Percentiles rank a stretch among this genome's conserved stretches.
Conservation (phyloP, 2,329 filamentous ascomycete species). For the Xylaria sp. region DNA sequence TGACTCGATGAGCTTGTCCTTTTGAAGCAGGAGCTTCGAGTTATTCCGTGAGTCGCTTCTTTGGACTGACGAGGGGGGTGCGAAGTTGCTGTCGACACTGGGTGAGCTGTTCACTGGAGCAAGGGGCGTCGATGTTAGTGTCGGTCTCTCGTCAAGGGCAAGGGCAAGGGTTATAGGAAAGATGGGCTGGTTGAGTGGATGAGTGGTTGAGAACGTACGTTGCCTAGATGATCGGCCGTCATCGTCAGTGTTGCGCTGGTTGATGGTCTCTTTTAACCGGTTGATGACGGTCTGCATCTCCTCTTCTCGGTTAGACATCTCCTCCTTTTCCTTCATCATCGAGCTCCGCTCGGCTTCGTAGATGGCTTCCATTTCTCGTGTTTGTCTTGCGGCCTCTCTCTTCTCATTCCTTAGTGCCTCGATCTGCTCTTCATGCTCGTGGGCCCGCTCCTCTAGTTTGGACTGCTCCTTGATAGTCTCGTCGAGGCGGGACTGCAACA, state of each 20-base stretch:
- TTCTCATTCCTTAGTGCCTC: slow-evolving; percentile 80
- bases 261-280: slow-evolving; percentile 81
- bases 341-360: slow-evolving; percentile 86
- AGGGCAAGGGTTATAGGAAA: too few species aligned
- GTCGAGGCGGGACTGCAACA: slow-evolving; percentile 79
- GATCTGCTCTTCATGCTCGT: slow-evolving; percentile 79
- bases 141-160: too few species aligned
- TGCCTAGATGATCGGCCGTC: slow-evolving; percentile 54
- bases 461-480: slow-evolving; percentile 78
- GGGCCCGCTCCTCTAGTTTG: slow-evolving; percentile 79
- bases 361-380: slow-evolving; percentile 85
- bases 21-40: slow-evolving; percentile 85
- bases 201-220: slow-evolving; percentile 39
- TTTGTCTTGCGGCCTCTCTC: slow-evolving; percentile 74
- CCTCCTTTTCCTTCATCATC: slow-evolving; percentile 87
- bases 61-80: slow-evolving; percentile 75
- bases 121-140: too few species aligned
- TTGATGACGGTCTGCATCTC: slow-evolving; percentile 89
- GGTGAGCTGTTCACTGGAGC: slow-evolving; percentile 52
- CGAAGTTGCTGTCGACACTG: slow-evolving; percentile 73
- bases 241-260: slow-evolving; percentile 59
- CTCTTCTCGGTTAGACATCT: slow-evolving; percentile 76
- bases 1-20: slow-evolving; percentile 93
- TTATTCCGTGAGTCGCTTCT: slow-evolving; percentile 85
- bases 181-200: background rate